Conservation (phyloP, 306 rosid species). For the Dicorynia guianensis region DNA sequence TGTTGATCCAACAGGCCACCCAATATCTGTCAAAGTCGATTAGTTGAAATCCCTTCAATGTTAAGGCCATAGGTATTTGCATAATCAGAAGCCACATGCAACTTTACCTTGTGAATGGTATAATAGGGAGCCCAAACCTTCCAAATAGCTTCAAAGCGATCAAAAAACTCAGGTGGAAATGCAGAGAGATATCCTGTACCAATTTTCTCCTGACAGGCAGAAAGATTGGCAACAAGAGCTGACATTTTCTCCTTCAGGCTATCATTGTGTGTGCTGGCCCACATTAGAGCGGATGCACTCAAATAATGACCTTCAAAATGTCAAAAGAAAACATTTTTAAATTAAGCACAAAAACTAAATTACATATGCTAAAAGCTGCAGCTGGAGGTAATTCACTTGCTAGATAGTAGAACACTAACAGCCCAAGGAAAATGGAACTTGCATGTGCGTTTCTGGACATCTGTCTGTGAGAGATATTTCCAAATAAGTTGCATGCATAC, state of each 20-base stretch:
- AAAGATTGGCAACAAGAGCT: conserved; percentile 57
- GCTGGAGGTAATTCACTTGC: conserved; percentile 11
- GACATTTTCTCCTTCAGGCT: conserved; percentile 67
- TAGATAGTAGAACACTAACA: conserved; percentile 20
- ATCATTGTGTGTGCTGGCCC: conserved; percentile 81
- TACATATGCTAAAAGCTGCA: conserved; percentile 32
- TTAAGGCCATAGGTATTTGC: conserved; percentile 24
- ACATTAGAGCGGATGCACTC: conserved; percentile 87
- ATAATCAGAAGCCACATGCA: conserved; percentile 12
- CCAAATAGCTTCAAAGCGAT: conserved; percentile 65
- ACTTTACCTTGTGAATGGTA: conserved; percentile 91
- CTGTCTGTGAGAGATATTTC: conserved; percentile 6
- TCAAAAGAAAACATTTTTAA: conserved; percentile 43
- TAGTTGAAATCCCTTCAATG: conserved; percentile 2
- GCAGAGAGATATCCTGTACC: conserved; percentile 94
- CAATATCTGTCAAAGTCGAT: conserved; percentile 64
- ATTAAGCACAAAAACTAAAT: conserved; percentile 30
- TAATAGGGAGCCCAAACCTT: conserved; percentile 96
- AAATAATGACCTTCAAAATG: conserved; percentile 82
- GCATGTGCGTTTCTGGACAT: conserved; percentile 19
- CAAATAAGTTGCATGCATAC: not conserved
- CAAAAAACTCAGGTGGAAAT: conserved; percentile 77
- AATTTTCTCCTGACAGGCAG: conserved; percentile 74
- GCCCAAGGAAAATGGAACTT: conserved; percentile 17
- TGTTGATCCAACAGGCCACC: conserved; percentile 92